Conservation (phyloP, 1,139 yeast species). For the Protomyces pachydermus region DNA sequence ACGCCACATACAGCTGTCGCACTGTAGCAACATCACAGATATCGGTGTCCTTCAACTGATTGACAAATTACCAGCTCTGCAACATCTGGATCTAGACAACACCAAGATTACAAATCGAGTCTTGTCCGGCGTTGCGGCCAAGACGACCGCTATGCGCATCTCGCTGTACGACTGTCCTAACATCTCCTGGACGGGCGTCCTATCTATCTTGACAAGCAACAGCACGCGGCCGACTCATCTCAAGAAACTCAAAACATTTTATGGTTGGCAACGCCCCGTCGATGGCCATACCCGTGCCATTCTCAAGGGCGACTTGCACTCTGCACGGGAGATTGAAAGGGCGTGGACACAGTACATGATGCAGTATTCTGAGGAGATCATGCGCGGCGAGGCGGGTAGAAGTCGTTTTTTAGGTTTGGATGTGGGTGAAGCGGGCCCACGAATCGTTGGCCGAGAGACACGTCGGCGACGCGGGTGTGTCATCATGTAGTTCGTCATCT, state of each 20-base stretch:
- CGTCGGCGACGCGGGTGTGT: conserved; percentile 5
- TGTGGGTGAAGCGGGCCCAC: conserved; percentile 7
- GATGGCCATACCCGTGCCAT: conserved; percentile 27
- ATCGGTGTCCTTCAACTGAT: conserved; percentile 26
- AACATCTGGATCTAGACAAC: conserved; percentile 31
- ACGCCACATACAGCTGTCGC: conserved; percentile 30
- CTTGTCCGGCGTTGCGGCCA: conserved; percentile 11
- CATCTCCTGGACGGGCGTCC: conserved; percentile 31
- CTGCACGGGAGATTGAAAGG: conserved; percentile 28
- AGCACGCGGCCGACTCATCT: conserved; percentile 13
- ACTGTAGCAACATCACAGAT: conserved; percentile 28
- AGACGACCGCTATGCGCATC: conserved; percentile 22
- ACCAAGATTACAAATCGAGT: conserved; percentile 30
- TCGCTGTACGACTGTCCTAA: conserved; percentile 31
- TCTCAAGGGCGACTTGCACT: conserved; percentile 19
- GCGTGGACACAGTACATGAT: conserved; percentile 30
- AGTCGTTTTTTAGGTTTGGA: conserved; percentile 7
- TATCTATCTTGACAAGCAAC: conserved; percentile 29
- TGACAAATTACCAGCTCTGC: conserved; percentile 19
- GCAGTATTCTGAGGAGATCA: conserved; percentile 1
- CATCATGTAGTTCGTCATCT: neutral
- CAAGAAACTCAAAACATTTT: conserved; percentile 27
- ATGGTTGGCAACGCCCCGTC: conserved; percentile 28
- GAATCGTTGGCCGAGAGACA: conserved; percentile 15
- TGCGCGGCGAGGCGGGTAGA: conserved; percentile 12